A percentile compares a stretch with the other conserved stretches of the same genome.
These are phyloP conservation scores for Baudoinia panamericana DNA, from an alignment of 495 filamentous ascomycete species.

Conservation along the genomic window DNA sequence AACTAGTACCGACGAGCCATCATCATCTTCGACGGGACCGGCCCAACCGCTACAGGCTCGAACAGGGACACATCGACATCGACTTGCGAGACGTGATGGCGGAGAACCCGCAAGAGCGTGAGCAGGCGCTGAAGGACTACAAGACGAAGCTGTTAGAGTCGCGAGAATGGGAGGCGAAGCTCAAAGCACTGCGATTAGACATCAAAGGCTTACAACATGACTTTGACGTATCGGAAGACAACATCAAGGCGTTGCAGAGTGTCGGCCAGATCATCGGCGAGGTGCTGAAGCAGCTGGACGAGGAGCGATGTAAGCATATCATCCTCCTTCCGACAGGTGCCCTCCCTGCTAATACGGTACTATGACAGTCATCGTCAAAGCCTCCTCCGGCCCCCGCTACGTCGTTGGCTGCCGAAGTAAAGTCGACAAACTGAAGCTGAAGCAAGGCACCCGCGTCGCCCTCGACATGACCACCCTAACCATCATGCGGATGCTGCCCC, in stretches of 20 bases:
- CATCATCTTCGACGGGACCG: too few relatives aligned
- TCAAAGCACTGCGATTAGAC: slow-evolving; percentile 65
- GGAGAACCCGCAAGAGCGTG: slow-evolving; percentile 52
- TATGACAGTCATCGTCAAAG: slow-evolving; percentile 73
- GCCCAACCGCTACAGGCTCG: too few relatives aligned
- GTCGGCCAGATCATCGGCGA: slow-evolving; percentile 99
- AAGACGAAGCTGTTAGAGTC: slow-evolving; percentile 89
- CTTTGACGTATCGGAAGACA: slow-evolving; percentile 94
- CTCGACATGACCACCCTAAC: slow-evolving; percentile 99
- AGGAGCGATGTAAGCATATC: slow-evolving; percentile 94
- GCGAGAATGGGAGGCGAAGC: slow-evolving; percentile 95
- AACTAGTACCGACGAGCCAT: too few relatives aligned
- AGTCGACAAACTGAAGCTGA: slow-evolving; percentile 90
- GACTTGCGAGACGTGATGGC: too few relatives aligned
- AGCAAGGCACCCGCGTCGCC: slow-evolving; percentile 95
- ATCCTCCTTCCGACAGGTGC: too few relatives aligned
- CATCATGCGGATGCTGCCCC: slow-evolving; percentile 99
- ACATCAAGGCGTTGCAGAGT: slow-evolving; percentile 98
- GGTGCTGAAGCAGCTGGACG: slow-evolving; percentile 95
- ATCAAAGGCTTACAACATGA: slow-evolving; percentile 92
- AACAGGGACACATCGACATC: too few relatives aligned
- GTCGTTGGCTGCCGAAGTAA: slow-evolving; percentile 97
- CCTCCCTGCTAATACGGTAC: too few relatives aligned
- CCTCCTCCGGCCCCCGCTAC: slow-evolving; percentile 93
- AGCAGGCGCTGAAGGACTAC: slow-evolving; percentile 74